Percentiles rank a stretch among this genome's conserved stretches.
Evolutionary conservation across 345 rosid genomes (phyloP).

Genomic region (Hevea brasiliensis): DNA sequence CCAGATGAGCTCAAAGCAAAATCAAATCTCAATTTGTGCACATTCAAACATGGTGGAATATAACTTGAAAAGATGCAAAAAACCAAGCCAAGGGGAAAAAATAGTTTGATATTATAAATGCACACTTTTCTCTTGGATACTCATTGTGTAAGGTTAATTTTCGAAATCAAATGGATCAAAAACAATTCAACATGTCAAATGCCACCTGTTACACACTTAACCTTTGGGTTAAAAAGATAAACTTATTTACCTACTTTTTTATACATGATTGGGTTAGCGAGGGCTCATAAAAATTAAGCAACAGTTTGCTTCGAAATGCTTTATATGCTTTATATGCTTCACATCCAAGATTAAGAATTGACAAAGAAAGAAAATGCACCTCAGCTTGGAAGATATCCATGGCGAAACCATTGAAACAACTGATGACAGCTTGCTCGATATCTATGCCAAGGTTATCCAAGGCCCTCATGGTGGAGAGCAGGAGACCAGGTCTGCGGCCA

Average conservation of each 20-base stretch:
- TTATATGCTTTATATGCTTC: too few relatives aligned
- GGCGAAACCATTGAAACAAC: constrained; percentile 96
- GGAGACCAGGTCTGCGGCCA: constrained; percentile 86
- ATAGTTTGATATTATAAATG: too few relatives aligned
- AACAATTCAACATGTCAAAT: too few relatives aligned
- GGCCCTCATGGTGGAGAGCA: constrained; percentile 92
- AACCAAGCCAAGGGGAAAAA: background rate
- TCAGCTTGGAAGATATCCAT: constrained; percentile 98
- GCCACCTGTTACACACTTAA: too few relatives aligned
- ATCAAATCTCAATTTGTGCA: background rate
- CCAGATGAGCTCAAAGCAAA: too few relatives aligned
- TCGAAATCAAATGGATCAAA: too few relatives aligned
- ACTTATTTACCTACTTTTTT: too few relatives aligned
- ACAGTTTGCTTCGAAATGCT: too few relatives aligned
- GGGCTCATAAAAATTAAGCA: too few relatives aligned
- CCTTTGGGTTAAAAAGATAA: too few relatives aligned
- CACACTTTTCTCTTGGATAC: background rate
- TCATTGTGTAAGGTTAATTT: too few relatives aligned
- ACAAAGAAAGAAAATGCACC: constrained; percentile 39
- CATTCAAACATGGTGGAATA: background rate
- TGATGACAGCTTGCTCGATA: constrained; percentile 95
- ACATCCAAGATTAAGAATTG: background rate
- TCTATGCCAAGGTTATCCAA: constrained; percentile 94
- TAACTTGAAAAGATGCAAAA: background rate
- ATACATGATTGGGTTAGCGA: too few relatives aligned